Base-by-base conservation (phyloP, 2,329 filamentous ascomycete species). In the Lasiodiplodia sp. region DNA sequence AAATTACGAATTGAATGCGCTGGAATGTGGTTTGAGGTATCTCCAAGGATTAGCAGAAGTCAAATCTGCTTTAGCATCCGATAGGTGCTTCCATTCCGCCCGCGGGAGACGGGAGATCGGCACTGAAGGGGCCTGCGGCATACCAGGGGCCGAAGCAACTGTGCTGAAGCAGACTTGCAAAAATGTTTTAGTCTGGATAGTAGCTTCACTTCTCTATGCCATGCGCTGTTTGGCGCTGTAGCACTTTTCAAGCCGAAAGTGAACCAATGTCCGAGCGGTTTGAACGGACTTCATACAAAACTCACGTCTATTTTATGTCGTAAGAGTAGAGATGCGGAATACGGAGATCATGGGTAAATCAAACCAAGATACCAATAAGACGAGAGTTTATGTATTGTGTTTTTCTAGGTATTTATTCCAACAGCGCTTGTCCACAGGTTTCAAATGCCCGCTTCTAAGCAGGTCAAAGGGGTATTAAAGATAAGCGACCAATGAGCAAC, bases 381-480 rank as follows among this genome's bases (percentile, higher is more conserved):
- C 25, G 47, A 25, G 11, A 52, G 21, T 11, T 37, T 25, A 25
- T 34, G 40, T 38, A 52, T 37, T 38, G 51, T 34, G 28, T 12
- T 52, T 64, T 44, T 63, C 16, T 47, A n/a, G 25, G n/a, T 21
- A 12, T 21, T 18, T 23, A 28, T 51, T 47, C 31, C 31, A 10
- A 18, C 57, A 34, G 31, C 14, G 57, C 10, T 47, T 18, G 11
- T n/a, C 12, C n/a, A 12, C 57, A 28, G 7, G 37, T 25, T 21
- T 2, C 14, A 31, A 12, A 16, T 4, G 18, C 23, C n/a, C 47
- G n/a, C n/a, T 31, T 38, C 60, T 52, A 31, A 38, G 25, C 44
- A 31, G 28, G 38, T n/a, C 21, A 60, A 31, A 37, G 37, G 47
- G 60, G 60, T 21, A 64, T 64, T 37, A 64, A 64, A 31, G 14